Evolutionary conservation across 768 basidiomycete species (phyloP), one percentile per base, ranked within the genome.

Genomic region (Leccinellum rugosiceps): DNA sequence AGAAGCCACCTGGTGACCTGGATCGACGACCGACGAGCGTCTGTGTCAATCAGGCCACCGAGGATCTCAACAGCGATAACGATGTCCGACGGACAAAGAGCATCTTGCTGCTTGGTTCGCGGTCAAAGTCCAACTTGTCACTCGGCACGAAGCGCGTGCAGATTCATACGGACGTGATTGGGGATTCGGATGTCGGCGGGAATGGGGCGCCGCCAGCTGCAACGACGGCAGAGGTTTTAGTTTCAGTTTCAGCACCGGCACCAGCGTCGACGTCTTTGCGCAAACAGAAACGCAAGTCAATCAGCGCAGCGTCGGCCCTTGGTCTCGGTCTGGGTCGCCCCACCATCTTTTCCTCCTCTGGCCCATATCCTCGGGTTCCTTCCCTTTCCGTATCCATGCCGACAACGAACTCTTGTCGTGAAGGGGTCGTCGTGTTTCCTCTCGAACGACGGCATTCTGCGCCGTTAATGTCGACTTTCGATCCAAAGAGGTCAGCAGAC

Each of bases 371-470:
- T 9, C 38, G 38, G n/a, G 38, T 38, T n/a, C 38, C 38, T n/a
- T 38, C 38, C 38, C 38, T 38, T n/a, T 17, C 38, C n/a, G 8
- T 31, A 1, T 46, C 56, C 32, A 32, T 56, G 54, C 34, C 52
- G 30, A 38, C 38, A n/a, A 9, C 7, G 8, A 38, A 38, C 38
- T 38, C 38, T 38, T n/a, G 38, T 38, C 38, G 17, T 9, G 8
- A n/a, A n/a, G 63, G 63, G 50, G 7, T 70, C 4, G 50, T 67
- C 7, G 61, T 38, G 38, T 38, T 71, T 9, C 67, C 45, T 4
- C 63, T 69, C 4, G 70, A 71, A 52, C 70, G 72, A 2, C 66
- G 72, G 11, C 70, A 71, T 46, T 72, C 70, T 1, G 68, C 72
- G 2, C 70, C 70, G 0, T 53, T 71, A 25, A 44, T 71, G 28